Percentiles rank a stretch among this genome's conserved stretches.
phyloP scores from a whole-genome alignment of 1,139 yeast genomes.

The Pichia sp. region DNA sequence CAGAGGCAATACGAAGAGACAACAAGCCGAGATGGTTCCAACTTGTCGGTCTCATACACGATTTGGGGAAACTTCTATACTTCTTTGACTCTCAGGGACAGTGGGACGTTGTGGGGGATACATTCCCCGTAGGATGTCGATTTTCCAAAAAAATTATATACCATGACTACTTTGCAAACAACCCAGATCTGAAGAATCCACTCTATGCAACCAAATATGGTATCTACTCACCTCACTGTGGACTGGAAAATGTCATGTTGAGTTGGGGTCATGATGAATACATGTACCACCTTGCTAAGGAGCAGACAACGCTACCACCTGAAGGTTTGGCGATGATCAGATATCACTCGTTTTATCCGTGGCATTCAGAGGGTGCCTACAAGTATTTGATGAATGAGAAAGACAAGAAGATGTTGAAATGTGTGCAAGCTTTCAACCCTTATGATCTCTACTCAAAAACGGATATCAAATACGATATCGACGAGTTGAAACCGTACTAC shows the following conservation, averaged over 20 bases:
- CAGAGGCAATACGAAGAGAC: constrained; percentile 64
- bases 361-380: constrained; percentile 70
- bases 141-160: constrained; percentile 55
- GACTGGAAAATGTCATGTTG: constrained; percentile 62
- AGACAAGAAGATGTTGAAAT: constrained; percentile 54
- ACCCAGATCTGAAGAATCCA: constrained; percentile 59
- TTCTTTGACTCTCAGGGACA: constrained; percentile 68
- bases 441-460: constrained; percentile 64
- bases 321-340: constrained; percentile 71
- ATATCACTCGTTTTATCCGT: constrained; percentile 70
- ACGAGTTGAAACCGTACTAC: constrained; percentile 50
- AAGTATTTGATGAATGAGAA: constrained; percentile 58
- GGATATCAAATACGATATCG: constrained; percentile 38
- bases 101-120: constrained; percentile 82
- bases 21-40: constrained; percentile 73
- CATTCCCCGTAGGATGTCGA: constrained; percentile 69
- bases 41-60: constrained; percentile 65
- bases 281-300: constrained; percentile 66
- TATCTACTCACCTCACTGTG: constrained; percentile 57
- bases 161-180: constrained; percentile 50
- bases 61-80: constrained; percentile 60
- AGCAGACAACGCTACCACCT: constrained; percentile 53
- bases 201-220: constrained; percentile 62
- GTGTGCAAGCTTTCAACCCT: constrained; percentile 59
- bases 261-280: constrained; percentile 81